Evolutionary conservation across 2,329 filamentous ascomycete genomes (phyloP), one percentile per base, ranked within the genome.

Genomic region (Geoglossum cookeanum): DNA sequence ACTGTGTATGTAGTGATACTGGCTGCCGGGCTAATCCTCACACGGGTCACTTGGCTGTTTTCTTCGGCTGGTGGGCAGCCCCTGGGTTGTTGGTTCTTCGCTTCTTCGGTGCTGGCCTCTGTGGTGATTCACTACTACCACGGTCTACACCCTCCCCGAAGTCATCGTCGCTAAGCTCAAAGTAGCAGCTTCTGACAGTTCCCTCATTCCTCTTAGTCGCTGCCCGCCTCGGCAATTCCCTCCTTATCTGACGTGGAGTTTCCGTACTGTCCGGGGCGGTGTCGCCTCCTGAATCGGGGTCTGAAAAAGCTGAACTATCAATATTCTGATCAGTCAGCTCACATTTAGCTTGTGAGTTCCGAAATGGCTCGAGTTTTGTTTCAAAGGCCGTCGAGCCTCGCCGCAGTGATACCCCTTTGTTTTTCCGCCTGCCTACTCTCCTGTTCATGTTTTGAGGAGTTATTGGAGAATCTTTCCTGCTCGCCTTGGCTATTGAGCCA

Each of bases 291-390:
- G 52, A 55, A 32, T 62, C 61, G 48, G 53, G 57, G 53, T 65
- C 61, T 57, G 67, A 67, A 61, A 66, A 67, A 54, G 0, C 63
- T 66, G 58, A 72, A 75, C 73, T 45, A 77, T 70, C n/a, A 32
- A 22, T 17, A 22, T 53, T n/a, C 30, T 53, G 29, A 2, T 53
- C 49, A 6, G 27, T 13, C 7, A 3, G 29, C 17, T 53, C 29
- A 13, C 49, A 27, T 6, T 11, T 22, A n/a, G 8, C 30, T 53
- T 32, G 7, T 22, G 29, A 15, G 8, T 5, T 53, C 33, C 11
- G 6, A 22, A 22, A 7, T n/a, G 13, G 2, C 49, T 22, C 11
- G 27, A n/a, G 6, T 27, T 47, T 47, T 47, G 15, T 47, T 27
- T n/a, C 17, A 13, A 2, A n/a, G 15, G 44, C 2, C 17, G 15